These are phyloP conservation scores for Micractinium sp. DNA, from an alignment of 139 green algal species.

Conservation along the genomic window DNA sequence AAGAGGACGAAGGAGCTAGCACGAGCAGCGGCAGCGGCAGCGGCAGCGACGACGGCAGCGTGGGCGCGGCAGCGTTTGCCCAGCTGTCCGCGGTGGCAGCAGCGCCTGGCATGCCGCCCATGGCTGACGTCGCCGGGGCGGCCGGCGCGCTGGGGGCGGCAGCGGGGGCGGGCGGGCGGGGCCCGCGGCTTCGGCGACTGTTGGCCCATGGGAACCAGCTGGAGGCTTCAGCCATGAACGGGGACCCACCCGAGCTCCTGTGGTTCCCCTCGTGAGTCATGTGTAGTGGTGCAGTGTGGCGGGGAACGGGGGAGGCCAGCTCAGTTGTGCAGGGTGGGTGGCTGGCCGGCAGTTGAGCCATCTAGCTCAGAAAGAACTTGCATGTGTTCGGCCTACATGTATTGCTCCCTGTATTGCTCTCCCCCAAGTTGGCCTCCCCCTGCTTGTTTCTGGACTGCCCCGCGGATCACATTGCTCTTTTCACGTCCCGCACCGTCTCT, in stretches of 20 bases:
- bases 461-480: too few species aligned
- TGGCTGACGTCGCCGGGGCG: background rate
- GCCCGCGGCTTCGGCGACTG: background rate
- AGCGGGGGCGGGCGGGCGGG: background rate
- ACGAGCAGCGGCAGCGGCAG: background rate
- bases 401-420: too few species aligned
- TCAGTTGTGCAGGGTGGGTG: background rate
- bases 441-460: too few species aligned
- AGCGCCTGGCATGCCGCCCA: background rate
- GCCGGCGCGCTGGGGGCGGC: background rate
- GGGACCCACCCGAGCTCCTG: background rate
- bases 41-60: background rate
- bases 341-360: too few species aligned
- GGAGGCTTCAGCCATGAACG: background rate
- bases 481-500: background rate
- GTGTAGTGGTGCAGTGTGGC: background rate
- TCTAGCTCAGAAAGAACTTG: too few species aligned
- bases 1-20: background rate
- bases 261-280: conserved; percentile 1
- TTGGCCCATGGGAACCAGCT: conserved; percentile 32
- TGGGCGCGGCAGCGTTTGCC: background rate
- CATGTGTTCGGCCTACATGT: too few species aligned
- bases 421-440: too few species aligned
- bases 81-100: background rate
- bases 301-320: too few species aligned